These are phyloP conservation scores for Monosporozyma aerobia DNA, from an alignment of 805 yeast species.

Conservation along the genomic window DNA sequence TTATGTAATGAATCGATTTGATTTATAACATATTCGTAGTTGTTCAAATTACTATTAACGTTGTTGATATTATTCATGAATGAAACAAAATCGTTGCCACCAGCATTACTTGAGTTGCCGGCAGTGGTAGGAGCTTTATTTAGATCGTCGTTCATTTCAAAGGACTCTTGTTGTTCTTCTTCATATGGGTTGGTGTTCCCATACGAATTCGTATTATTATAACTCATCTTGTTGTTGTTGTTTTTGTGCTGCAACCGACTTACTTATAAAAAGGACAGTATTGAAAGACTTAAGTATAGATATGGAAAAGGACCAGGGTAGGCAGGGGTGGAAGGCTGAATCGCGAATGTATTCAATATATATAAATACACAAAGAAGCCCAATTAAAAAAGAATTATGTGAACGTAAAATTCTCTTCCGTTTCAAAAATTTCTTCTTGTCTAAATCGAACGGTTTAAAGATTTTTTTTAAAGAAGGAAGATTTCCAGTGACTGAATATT, in stretches of 20 bases:
- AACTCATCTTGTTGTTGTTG: conserved; percentile 19
- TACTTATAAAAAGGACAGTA: no score
- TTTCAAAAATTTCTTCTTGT: no score
- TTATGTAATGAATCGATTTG: conserved; percentile 63
- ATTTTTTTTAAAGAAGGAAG: no score
- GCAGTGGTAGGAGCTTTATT: conserved; percentile 1
- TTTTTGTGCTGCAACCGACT: not conserved
- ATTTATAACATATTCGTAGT: conserved; percentile 60
- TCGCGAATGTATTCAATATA: not conserved
- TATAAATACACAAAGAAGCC: not conserved
- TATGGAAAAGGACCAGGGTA: not conserved
- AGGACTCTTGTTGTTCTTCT: conserved; percentile 4
- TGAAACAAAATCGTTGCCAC: conserved; percentile 40
- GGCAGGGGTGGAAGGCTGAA: not conserved
- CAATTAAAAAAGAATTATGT: no score
- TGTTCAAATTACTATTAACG: conserved; percentile 59
- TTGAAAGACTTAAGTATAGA: no score
- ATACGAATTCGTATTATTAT: conserved; percentile 25
- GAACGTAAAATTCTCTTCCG: no score
- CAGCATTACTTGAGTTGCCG: not conserved
- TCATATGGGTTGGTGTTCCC: conserved; percentile 12
- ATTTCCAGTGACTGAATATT: no score
- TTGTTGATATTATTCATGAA: conserved; percentile 63
- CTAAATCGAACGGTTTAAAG: no score
- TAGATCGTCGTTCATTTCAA: conserved; percentile 4